phyloP scores from a whole-genome alignment of 495 filamentous ascomycete species.

The Xylaria venustula region DNA sequence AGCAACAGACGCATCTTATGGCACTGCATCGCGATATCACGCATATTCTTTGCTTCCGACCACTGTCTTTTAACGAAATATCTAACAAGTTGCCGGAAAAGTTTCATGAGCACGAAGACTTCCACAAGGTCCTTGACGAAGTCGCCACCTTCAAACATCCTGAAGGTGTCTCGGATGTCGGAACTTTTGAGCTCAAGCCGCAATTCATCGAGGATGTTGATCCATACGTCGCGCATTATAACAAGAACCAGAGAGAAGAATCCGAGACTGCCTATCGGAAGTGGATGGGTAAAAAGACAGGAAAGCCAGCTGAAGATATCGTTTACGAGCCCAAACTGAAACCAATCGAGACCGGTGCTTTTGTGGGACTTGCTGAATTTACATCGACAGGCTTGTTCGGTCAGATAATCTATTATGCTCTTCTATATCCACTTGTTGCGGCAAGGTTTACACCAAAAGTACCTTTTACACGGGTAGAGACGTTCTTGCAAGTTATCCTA shows the following conservation, averaged over 20 bases:
- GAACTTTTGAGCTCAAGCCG: constrained; percentile 88
- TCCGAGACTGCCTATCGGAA: constrained; percentile 83
- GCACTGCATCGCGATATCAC: constrained; percentile 85
- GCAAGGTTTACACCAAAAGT: constrained; percentile 66
- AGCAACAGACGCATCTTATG: constrained; percentile 60
- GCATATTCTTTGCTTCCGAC: constrained; percentile 93
- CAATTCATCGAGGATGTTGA: constrained; percentile 83
- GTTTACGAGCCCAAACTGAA: constrained; percentile 90
- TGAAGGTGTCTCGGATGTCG: constrained; percentile 87
- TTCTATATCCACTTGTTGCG: constrained; percentile 71
- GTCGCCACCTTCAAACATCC: constrained; percentile 87
- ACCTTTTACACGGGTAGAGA: constrained; percentile 78
- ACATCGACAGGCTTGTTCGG: constrained; percentile 82
- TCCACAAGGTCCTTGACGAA: constrained; percentile 76
- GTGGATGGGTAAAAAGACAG: constrained; percentile 84
- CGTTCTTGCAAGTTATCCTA: constrained; percentile 85
- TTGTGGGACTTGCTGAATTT: constrained; percentile 70
- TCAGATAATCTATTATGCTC: constrained; percentile 84
- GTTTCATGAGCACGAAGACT: constrained; percentile 77
- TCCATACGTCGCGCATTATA: constrained; percentile 92
- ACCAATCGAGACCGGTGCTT: constrained; percentile 73
- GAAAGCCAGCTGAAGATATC: constrained; percentile 75
- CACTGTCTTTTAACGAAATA: constrained; percentile 89
- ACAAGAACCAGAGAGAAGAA: constrained; percentile 95
- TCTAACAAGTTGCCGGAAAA: constrained; percentile 77